Evolutionary conservation across 2,329 filamentous ascomycete genomes (phyloP).

Genomic region (Fulvia fulva): DNA sequence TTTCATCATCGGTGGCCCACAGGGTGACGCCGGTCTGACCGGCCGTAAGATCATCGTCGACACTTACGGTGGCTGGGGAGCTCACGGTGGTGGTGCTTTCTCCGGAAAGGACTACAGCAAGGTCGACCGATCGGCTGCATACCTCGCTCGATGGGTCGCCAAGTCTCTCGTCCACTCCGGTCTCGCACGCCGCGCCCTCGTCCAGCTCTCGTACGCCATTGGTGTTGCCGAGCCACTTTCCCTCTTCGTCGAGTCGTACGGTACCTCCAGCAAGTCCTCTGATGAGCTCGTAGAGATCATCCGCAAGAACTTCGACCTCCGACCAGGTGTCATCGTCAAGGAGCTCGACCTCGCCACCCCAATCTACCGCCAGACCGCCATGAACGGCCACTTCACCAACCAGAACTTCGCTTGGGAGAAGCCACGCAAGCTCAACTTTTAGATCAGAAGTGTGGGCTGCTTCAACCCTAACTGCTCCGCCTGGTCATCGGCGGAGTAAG

Average conservation of each 20-base stretch:
- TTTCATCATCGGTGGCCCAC: constrained; percentile 98
- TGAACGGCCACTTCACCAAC: constrained; percentile 99
- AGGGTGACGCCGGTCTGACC: constrained; percentile 97
- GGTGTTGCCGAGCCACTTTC: constrained; percentile 97
- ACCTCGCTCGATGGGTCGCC: constrained; percentile 96
- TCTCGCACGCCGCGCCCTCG: constrained; percentile 85
- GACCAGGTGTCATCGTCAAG: constrained; percentile 97
- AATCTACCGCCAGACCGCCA: constrained; percentile 97
- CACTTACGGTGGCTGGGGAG: constrained; percentile 99
- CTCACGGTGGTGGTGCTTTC: constrained; percentile 99
- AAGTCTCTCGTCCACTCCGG: constrained; percentile 91
- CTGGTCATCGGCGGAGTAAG: constrained; percentile 5
- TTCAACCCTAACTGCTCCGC: constrained; percentile 4
- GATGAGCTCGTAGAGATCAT: constrained; percentile 96
- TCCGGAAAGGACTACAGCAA: constrained; percentile 99
- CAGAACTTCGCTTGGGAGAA: constrained; percentile 98
- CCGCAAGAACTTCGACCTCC: constrained; percentile 92
- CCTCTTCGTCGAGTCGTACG: constrained; percentile 96
- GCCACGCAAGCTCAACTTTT: constrained; percentile 91
- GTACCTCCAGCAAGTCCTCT: constrained; percentile 82
- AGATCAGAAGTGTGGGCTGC: constrained; percentile 42
- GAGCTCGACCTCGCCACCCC: constrained; percentile 92
- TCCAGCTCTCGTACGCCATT: constrained; percentile 99
- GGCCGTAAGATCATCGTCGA: constrained; percentile 99
- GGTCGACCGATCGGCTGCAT: constrained; percentile 97